Evolutionary conservation across 306 rosid species (phyloP).

Genomic region (Carpinus fangiana): DNA sequence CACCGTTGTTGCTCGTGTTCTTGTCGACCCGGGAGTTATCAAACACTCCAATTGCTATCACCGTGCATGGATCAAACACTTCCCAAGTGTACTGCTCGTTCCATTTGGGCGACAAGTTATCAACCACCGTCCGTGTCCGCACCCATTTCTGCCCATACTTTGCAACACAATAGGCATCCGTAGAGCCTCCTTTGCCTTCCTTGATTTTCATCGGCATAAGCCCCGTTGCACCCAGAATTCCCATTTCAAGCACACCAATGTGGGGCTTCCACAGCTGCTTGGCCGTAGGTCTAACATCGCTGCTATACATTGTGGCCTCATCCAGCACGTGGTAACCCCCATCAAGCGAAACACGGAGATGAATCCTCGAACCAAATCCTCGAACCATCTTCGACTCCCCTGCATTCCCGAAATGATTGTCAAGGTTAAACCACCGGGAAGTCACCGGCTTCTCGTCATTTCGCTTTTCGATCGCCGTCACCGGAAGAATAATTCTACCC

Average conservation of each 20-base stretch:
- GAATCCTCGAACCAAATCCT: constrained; percentile 58
- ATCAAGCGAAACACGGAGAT: constrained; percentile 54
- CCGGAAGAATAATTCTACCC: constrained; percentile 46
- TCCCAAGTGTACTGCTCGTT: constrained; percentile 75
- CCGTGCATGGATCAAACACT: constrained; percentile 66
- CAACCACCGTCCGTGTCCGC: constrained; percentile 57
- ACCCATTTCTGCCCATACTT: constrained; percentile 69
- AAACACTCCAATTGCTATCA: constrained; percentile 55
- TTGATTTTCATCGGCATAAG: constrained; percentile 62
- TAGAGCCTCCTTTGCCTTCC: constrained; percentile 55
- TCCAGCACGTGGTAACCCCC: constrained; percentile 72
- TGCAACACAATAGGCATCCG: constrained; percentile 63
- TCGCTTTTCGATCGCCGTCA: constrained; percentile 45
- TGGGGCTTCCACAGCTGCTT: constrained; percentile 66
- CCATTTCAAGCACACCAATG: constrained; percentile 65
- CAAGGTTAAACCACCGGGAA: constrained; percentile 66
- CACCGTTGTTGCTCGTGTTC: constrained; percentile 25
- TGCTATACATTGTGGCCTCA: constrained; percentile 62
- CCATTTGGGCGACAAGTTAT: constrained; percentile 62
- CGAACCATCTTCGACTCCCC: constrained; percentile 19
- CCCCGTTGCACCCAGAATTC: constrained; percentile 64
- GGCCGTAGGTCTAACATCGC: constrained; percentile 63
- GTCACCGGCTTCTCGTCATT: constrained; percentile 46
- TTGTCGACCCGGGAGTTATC: constrained; percentile 52
- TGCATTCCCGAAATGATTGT: constrained; percentile 31